Base-by-base conservation (phyloP, 2,329 filamentous ascomycete species). In the Neocatenulostroma microsporum region DNA sequence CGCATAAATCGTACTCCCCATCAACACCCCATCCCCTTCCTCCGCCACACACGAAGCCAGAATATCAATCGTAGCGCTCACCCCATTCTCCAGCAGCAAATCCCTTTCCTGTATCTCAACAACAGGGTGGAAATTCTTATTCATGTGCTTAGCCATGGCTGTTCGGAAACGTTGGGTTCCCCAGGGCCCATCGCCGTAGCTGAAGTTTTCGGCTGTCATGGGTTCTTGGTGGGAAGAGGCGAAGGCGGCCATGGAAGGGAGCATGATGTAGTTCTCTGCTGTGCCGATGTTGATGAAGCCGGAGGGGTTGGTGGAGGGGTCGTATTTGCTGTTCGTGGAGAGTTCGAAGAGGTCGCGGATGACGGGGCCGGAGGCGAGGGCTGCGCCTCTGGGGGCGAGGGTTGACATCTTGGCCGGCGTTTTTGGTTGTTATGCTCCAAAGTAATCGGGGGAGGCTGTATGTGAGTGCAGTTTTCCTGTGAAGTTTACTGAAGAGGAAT, bases 1-100 rank as follows among this genome's bases (percentile, higher is more conserved):
- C 13, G 64, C 63, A 39, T 74, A 74, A 5, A 64, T 57, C 0
- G 70, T 69, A 11, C 62, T 53, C 20, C 56, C 61, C 2, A 70
- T 51, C 9, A 74, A 45, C 14, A 74, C 62, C 1, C 60, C 68
- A 29, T 73, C 67, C 1, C 62, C 63, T 1, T 56, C 52, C 35
- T 68, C 64, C 7, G 58, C 62, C 1, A 73, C 42, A 9, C 53
- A 57, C 36, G 60, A 66, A 0, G 58, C 64, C 9, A 69, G 51
- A 51, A 67, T 60, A 23, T 67, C 62, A 14, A 60, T 61, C 2
- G 69, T 46, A 4, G 62, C 53, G 1, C 65, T 67, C 7, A 64
- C 53, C 9, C 62, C 66, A 26, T 58, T 63, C n/a, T 62, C 56
- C 17, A 63, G 55, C 4, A 64, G 40, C 29, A 72, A 46, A 13